phyloP scores from a whole-genome alignment of 805 yeast genomes.

The Ogataea nitratoaversa region DNA sequence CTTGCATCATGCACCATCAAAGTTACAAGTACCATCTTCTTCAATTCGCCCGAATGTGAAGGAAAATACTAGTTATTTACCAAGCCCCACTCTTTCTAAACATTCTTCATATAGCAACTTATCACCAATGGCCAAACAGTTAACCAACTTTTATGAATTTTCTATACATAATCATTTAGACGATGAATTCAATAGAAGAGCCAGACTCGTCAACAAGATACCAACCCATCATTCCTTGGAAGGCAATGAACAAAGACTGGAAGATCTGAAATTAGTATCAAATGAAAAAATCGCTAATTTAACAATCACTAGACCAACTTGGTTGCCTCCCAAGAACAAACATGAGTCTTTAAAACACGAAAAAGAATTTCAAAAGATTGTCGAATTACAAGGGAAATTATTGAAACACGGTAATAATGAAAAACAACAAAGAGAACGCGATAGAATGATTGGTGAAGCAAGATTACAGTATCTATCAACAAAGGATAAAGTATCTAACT shows the following conservation, averaged over 20 bases:
- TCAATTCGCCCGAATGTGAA: not conserved
- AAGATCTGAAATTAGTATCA: constrained; percentile 57
- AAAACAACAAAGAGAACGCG: constrained; percentile 30
- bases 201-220: constrained; percentile 30
- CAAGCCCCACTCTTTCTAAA: constrained; percentile 23
- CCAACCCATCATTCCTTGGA: constrained; percentile 34
- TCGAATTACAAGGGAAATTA: constrained; percentile 30
- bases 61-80: constrained; percentile 4
- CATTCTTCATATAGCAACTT: constrained; percentile 25
- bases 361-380: constrained; percentile 42
- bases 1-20: too few relatives aligned
- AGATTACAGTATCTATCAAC: constrained; percentile 28
- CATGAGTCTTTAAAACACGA: constrained; percentile 54
- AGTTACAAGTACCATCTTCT: not conserved
- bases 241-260: constrained; percentile 40
- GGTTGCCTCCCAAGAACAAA: constrained; percentile 63
- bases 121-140: constrained; percentile 35
- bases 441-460: constrained; percentile 31
- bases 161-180: constrained; percentile 33
- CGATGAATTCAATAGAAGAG: constrained; percentile 34
- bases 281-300: constrained; percentile 52
- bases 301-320: constrained; percentile 63
- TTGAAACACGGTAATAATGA: constrained; percentile 29
- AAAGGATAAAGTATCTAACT: constrained; percentile 22
- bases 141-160: constrained; percentile 38